Conservation (phyloP, 176 grass and related monocot genomes). For the Oryza glaberrima region DNA sequence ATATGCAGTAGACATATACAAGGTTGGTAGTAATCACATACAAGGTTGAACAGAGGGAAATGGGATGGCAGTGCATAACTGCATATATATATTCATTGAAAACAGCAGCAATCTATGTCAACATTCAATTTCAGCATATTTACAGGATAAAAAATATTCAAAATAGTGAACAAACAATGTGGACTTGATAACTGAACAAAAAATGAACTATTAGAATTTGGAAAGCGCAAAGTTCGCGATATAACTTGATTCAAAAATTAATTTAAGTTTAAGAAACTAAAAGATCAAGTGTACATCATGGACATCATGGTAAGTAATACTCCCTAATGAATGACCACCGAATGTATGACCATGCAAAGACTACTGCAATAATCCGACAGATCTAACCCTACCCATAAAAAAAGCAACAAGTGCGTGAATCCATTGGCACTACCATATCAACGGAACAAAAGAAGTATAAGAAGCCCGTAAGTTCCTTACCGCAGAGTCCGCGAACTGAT, state of each 20-base stretch:
- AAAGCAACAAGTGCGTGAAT: background rate
- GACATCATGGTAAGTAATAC: background rate
- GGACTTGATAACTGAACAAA: background rate
- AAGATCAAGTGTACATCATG: background rate
- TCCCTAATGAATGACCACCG: background rate
- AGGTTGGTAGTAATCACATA: background rate
- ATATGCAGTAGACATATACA: background rate
- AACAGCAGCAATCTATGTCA: background rate
- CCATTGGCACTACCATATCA: background rate
- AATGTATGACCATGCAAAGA: background rate
- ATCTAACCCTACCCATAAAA: slow-evolving; percentile 11
- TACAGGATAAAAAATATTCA: background rate
- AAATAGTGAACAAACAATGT: background rate
- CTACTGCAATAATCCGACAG: background rate
- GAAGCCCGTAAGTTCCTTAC: no score
- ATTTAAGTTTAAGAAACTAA: background rate
- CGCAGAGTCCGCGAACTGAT: no score
- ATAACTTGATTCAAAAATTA: background rate
- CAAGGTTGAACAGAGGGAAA: background rate
- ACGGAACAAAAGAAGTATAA: background rate
- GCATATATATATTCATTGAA: background rate
- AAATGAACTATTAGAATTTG: background rate
- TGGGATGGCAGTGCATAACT: background rate
- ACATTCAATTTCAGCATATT: background rate
- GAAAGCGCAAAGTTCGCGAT: background rate